phyloP scores from a whole-genome alignment of 192 early-diverging fungal genomes.

The Backusella parvicylindrica region DNA sequence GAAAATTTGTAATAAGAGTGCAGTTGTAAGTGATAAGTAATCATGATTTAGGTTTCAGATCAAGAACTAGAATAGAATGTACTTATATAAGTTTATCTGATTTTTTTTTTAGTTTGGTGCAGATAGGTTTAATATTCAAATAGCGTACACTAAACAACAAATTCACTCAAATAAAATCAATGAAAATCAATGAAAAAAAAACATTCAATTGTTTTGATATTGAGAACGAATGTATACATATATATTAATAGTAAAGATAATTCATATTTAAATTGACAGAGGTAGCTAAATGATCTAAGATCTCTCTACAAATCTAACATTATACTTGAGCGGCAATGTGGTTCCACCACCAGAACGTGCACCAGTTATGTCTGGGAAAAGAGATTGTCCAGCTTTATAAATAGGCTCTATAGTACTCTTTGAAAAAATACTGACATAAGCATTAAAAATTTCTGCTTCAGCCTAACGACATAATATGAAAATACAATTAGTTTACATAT shows the following conservation, averaged over 20 bases:
- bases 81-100: too few relatives aligned
- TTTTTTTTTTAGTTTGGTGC: too few relatives aligned
- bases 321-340: not conserved
- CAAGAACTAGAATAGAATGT: too few relatives aligned
- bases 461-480: constrained; percentile 3
- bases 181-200: too few relatives aligned
- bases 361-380: not conserved
- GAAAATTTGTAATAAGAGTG: too few relatives aligned
- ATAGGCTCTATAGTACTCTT: not conserved
- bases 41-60: too few relatives aligned
- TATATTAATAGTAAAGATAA: not conserved
- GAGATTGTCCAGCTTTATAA: not conserved
- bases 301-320: not conserved
- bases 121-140: too few relatives aligned
- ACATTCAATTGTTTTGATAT: not conserved
- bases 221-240: not conserved
- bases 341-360: not conserved
- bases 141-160: too few relatives aligned
- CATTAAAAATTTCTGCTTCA: not conserved
- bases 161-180: too few relatives aligned
- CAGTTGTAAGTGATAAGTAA: too few relatives aligned
- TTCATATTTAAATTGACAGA: not conserved
- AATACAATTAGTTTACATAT: not conserved
- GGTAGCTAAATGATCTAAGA: not conserved
- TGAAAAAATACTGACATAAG: not conserved